phyloP scores from a whole-genome alignment of 129 eudicot species.

The Calendula officinalis region DNA sequence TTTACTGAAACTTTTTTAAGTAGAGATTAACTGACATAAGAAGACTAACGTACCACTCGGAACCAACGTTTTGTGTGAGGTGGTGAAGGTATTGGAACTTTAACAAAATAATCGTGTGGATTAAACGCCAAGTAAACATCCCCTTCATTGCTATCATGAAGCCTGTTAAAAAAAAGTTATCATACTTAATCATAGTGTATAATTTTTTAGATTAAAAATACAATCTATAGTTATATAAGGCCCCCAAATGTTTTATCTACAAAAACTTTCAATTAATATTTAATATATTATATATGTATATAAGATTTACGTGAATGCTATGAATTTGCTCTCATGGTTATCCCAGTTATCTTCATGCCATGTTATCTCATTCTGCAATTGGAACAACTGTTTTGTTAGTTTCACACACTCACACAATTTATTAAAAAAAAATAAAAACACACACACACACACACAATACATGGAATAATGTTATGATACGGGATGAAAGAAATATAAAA shows the following conservation, averaged over 20 bases:
- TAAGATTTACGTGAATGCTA: slow-evolving; percentile 82
- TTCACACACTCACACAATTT: too few species aligned
- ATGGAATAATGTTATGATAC: too few species aligned
- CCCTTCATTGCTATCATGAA: slow-evolving; percentile 73
- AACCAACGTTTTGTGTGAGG: slow-evolving; percentile 63
- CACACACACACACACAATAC: too few species aligned
- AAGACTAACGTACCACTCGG: slow-evolving; percentile 85
- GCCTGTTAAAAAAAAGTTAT: slow-evolving; percentile 40
- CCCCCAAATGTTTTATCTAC: too few species aligned
- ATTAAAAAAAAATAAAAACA: too few species aligned
- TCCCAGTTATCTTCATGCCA: slow-evolving; percentile 99
- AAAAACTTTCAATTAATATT: too few species aligned
- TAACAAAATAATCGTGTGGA: slow-evolving; percentile 79
- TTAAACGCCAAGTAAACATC: slow-evolving; percentile 89
- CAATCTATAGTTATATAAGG: too few species aligned
- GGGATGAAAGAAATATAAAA: neutral
- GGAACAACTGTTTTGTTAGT: slow-evolving; percentile 9
- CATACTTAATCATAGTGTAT: neutral
- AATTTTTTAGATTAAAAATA: neutral
- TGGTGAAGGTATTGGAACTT: slow-evolving; percentile 65
- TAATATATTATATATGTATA: too few species aligned
- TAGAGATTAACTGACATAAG: slow-evolving; percentile 10
- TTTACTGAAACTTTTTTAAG: neutral
- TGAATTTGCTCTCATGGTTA: slow-evolving; percentile 80
- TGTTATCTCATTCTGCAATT: slow-evolving; percentile 75